Base-by-base conservation (phyloP, 768 basidiomycete species). In the Hortiboletus flavorubellus region DNA sequence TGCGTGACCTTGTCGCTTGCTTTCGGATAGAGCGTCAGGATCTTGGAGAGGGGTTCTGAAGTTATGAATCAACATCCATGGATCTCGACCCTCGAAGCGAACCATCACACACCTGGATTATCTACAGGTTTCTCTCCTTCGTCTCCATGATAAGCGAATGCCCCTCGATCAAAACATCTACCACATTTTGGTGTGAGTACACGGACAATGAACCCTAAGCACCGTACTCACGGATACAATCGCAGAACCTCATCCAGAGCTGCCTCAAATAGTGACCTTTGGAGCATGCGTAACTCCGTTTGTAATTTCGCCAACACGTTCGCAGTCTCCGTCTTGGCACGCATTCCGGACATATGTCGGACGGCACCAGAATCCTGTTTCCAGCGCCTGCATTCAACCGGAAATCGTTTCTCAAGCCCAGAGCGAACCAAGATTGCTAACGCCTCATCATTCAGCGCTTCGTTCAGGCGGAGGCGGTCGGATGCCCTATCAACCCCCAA, bases 401-500 rank as follows among this genome's bases (percentile, higher is more conserved):
- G 5, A 30, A 63, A 75, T 10, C 72, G 68, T 23, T 53, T 62
- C 8, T 53, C 44, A 1, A 77, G 66, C 1, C 75, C 76, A 2
- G 46, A 35, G 15, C 16, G 38, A 21, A 71, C 46, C 6, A 78
- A 59, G 1, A 71, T 67, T 6, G 35, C 53, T 0, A 77, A 3
- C 0, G 64, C 63, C 0, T 66, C 62, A 2, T 67, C 68, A 7
- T 61, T 55, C 16, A 75, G 21, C 4, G 58, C 46, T 16, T 68
- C 61, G 2, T 23, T 58, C 16, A 76, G 8, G 8, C 51, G 44
- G 15, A 76, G 52, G 12, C 50, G 46, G 39, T 69, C 69, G 0
- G 46, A 57, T 11, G 18, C 11, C 37, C 2, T 26, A 26, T 26
- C 4, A 26, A 26, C 26, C 26, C 26, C 26, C 2, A 26, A 26